Evolutionary conservation across 441 rosid genomes (phyloP).

Genomic region (Pelargonium citronellum): DNA sequence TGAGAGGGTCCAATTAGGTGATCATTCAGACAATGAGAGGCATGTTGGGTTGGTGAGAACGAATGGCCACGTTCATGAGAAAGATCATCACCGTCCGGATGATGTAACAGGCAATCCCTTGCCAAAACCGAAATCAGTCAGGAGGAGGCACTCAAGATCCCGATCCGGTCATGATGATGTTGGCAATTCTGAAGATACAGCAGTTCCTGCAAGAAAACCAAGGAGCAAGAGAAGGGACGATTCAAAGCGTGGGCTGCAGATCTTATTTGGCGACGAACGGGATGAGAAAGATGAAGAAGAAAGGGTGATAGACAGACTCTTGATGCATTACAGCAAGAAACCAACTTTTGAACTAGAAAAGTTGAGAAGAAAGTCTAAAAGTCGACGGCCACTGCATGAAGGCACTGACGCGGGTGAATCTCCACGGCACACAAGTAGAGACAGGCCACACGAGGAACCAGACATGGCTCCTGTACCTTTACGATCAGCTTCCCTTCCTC

Average conservation of each 20-base stretch:
- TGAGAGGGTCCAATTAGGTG: slow-evolving; percentile 24
- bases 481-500: slow-evolving; percentile 71
- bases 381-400: slow-evolving; percentile 28
- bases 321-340: slow-evolving; percentile 77
- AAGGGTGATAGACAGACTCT: slow-evolving; percentile 68
- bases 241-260: slow-evolving; percentile 54
- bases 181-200: slow-evolving; percentile 29
- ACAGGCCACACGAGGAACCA: slow-evolving; percentile 28
- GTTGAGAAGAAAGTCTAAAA: slow-evolving; percentile 44
- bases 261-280: slow-evolving; percentile 53
- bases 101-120: slow-evolving; percentile 30
- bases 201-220: slow-evolving; percentile 35
- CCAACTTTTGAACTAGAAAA: slow-evolving; percentile 44
- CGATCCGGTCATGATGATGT: slow-evolving; percentile 32
- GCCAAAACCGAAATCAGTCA: slow-evolving; percentile 47
- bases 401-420: slow-evolving; percentile 21
- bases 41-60: slow-evolving; percentile 25
- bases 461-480: slow-evolving; percentile 36
- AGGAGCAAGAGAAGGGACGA: slow-evolving; percentile 64
- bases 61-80: slow-evolving; percentile 22
- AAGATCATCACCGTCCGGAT: slow-evolving; percentile 20
- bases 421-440: slow-evolving; percentile 19
- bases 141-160: slow-evolving; percentile 49
- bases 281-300: slow-evolving; percentile 58
- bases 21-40: slow-evolving; percentile 28